Evolutionary conservation across 1,284 basidiomycete genomes (phyloP).

Genomic region (Cutaneotrichosporon mucoides): DNA sequence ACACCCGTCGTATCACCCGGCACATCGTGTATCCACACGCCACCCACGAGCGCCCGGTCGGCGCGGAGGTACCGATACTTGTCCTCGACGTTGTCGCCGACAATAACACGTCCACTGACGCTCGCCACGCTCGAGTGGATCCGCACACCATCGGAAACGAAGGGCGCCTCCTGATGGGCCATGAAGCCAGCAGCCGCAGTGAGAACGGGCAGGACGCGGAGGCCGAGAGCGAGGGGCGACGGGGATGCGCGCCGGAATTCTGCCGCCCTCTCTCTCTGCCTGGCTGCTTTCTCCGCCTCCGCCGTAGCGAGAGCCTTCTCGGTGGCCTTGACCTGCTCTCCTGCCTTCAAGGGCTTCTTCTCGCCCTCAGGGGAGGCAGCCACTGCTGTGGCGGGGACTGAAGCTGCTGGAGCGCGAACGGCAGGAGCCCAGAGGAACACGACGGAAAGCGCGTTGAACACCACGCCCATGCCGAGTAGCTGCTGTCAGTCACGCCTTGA

Average conservation of each 20-base stretch:
- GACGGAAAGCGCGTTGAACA: not conserved
- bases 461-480: not conserved
- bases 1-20: slow-evolving; percentile 23
- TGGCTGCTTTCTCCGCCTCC: not conserved
- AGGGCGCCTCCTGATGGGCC: not conserved
- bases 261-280: not conserved
- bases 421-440: not conserved
- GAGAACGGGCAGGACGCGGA: not conserved
- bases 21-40: slow-evolving; percentile 64
- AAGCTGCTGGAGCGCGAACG: not conserved
- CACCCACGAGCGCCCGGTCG: slow-evolving; percentile 82
- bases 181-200: not conserved
- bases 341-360: not conserved
- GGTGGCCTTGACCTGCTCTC: not conserved
- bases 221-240: not conserved
- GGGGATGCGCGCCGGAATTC: not conserved
- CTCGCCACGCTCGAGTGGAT: slow-evolving; percentile 53
- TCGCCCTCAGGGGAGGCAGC: too few relatives aligned
- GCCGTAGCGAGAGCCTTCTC: not conserved
- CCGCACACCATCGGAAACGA: not conserved
- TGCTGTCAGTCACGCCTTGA: not conserved
- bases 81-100: slow-evolving; percentile 63
- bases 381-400: too few relatives aligned
- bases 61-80: slow-evolving; percentile 75
- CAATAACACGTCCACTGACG: slow-evolving; percentile 68